These are phyloP conservation scores for Alternaria triticina DNA, from an alignment of 2,329 filamentous ascomycete species.

Conservation along the genomic window DNA sequence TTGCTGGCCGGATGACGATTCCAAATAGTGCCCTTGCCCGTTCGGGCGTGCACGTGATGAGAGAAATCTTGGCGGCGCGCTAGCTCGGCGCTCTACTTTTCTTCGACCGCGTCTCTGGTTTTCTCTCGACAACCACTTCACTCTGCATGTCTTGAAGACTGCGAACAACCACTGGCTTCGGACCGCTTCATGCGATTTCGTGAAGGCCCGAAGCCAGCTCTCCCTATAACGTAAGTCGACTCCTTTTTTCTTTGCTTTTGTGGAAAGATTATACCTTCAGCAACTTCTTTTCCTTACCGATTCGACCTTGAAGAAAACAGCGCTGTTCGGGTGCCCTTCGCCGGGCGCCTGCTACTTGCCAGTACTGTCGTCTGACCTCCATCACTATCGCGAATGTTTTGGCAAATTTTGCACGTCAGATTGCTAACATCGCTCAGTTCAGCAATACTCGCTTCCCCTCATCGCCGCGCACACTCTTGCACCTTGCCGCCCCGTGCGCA, in stretches of 20 bases:
- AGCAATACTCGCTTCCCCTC: constrained; percentile 4
- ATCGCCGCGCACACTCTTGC: neutral
- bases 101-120: constrained; percentile 21
- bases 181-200: constrained; percentile 3
- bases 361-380: constrained; percentile 80
- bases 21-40: constrained; percentile 13
- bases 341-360: constrained; percentile 84
- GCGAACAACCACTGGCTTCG: constrained; percentile 8
- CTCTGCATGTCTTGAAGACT: neutral
- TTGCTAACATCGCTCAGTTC: constrained; percentile 16
- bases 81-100: constrained; percentile 28
- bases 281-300: constrained; percentile 88
- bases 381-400: neutral
- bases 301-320: constrained; percentile 83
- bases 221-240: constrained; percentile 6
- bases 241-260: constrained; percentile 18
- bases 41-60: constrained; percentile 12
- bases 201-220: constrained; percentile 6
- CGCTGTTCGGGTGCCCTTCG: constrained; percentile 68
- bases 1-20: constrained; percentile 12
- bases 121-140: constrained; percentile 6
- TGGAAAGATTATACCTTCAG: constrained; percentile 75
- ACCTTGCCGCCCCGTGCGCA: neutral
- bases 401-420: constrained; percentile 1
- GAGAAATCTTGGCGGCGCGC: constrained; percentile 17